phyloP scores from a whole-genome alignment of 148 eudicot genomes.

The Rhododendron henanense region DNA sequence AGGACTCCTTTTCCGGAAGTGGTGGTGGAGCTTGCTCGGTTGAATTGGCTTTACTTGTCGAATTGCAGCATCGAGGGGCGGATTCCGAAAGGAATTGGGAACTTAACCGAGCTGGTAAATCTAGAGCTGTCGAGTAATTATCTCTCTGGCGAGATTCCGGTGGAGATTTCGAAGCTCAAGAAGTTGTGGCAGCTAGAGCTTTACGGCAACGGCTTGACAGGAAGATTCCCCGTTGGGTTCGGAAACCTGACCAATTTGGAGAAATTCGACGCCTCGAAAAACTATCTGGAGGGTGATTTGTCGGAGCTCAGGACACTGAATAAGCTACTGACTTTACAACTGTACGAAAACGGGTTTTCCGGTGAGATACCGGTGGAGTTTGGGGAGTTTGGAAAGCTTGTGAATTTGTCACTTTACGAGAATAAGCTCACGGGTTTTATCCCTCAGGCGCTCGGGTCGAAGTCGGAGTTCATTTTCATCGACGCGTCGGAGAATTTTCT shows the following conservation, averaged over 20 bases:
- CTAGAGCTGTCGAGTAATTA: slow-evolving; percentile 52
- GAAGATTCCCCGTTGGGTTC: slow-evolving; percentile 62
- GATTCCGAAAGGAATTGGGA: slow-evolving; percentile 62
- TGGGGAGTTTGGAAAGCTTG: slow-evolving; percentile 63
- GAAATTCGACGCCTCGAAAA: slow-evolving; percentile 60
- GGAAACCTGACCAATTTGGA: slow-evolving; percentile 50
- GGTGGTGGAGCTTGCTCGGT: slow-evolving; percentile 25
- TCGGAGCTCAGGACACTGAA: slow-evolving; percentile 50
- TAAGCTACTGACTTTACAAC: slow-evolving; percentile 46
- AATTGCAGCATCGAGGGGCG: slow-evolving; percentile 67
- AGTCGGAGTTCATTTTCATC: slow-evolving; percentile 68
- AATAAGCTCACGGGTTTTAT: slow-evolving; percentile 67
- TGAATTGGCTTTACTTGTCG: slow-evolving; percentile 59
- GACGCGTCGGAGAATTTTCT: slow-evolving; percentile 73
- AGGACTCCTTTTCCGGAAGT: slow-evolving; percentile 42
- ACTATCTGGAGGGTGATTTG: slow-evolving; percentile 49
- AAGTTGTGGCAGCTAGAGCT: slow-evolving; percentile 72
- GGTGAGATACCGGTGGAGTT: slow-evolving; percentile 75
- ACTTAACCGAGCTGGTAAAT: slow-evolving; percentile 39
- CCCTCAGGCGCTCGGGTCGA: slow-evolving; percentile 72
- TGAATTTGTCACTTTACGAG: slow-evolving; percentile 58
- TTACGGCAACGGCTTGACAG: slow-evolving; percentile 49
- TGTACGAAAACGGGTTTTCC: slow-evolving; percentile 47
- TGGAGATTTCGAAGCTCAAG: slow-evolving; percentile 47
- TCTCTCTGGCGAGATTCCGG: slow-evolving; percentile 58